Evolutionary conservation across 148 eudicot species (phyloP).

Genomic region (Talinum fruticosum): DNA sequence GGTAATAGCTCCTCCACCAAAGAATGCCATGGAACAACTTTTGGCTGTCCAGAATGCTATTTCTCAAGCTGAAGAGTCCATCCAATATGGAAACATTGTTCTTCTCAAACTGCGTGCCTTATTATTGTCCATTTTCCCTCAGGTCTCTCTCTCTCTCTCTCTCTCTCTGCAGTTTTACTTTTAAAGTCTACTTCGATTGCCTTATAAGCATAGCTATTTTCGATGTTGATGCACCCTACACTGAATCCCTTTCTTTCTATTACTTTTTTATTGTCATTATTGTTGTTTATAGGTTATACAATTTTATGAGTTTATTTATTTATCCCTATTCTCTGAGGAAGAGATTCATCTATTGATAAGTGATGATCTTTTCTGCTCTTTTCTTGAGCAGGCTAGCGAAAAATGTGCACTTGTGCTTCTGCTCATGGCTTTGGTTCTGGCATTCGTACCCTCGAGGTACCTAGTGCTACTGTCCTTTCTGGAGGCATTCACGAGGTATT

Average conservation of each 20-base stretch:
- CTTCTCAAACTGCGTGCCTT: conserved; percentile 81
- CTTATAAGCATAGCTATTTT: too few species aligned
- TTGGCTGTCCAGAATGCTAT: conserved; percentile 88
- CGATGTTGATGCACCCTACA: too few species aligned
- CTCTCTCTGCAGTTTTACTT: background rate
- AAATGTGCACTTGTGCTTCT: conserved; percentile 53
- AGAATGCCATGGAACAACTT: conserved; percentile 88
- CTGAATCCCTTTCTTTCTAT: too few species aligned
- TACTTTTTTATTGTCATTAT: too few species aligned
- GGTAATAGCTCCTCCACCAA: conserved; percentile 68
- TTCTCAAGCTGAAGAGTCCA: conserved; percentile 75
- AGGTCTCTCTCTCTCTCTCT: conserved; percentile 40
- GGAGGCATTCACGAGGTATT: conserved; percentile 68
- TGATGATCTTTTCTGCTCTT: background rate
- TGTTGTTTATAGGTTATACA: too few species aligned
- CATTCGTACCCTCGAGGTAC: conserved; percentile 60
- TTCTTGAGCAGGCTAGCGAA: conserved; percentile 62
- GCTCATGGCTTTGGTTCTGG: conserved; percentile 44
- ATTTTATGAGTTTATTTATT: too few species aligned
- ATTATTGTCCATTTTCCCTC: conserved; percentile 74
- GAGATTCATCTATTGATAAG: background rate
- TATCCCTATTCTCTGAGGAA: background rate
- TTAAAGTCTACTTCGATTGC: too few species aligned
- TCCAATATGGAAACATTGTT: conserved; percentile 77
- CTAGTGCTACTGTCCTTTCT: conserved; percentile 43